Percentiles rank a stretch among this genome's conserved stretches.
These are phyloP conservation scores for Gossypium anomalum DNA, from an alignment of 345 rosid species.

Conservation along the genomic window DNA sequence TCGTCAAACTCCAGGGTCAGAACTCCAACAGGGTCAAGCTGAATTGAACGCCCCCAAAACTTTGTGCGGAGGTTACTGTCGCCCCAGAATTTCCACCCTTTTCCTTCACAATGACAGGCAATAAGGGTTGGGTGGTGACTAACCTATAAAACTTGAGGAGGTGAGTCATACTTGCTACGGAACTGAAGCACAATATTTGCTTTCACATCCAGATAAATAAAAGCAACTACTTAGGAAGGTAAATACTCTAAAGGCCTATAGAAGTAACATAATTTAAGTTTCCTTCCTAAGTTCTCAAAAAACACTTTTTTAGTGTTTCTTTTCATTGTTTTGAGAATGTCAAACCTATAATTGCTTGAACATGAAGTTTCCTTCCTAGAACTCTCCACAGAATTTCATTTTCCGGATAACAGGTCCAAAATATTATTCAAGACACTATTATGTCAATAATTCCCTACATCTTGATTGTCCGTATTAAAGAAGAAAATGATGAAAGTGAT, in stretches of 20 bases:
- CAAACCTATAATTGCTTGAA: neutral
- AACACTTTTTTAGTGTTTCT: neutral
- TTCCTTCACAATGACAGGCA: slow-evolving; percentile 97
- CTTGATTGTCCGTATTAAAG: neutral
- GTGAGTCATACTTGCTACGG: slow-evolving; percentile 10
- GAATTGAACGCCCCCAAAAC: slow-evolving; percentile 99
- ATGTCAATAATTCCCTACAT: neutral
- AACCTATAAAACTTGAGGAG: slow-evolving; percentile 48
- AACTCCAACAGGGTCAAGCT: slow-evolving; percentile 90
- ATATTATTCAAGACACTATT: neutral
- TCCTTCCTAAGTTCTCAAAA: neutral
- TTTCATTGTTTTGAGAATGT: neutral
- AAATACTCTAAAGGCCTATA: neutral
- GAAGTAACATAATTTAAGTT: neutral
- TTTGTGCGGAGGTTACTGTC: slow-evolving; percentile 87
- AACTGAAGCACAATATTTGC: neutral
- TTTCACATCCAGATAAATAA: neutral
- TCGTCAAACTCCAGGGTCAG: slow-evolving; percentile 89
- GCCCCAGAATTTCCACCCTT: slow-evolving; percentile 98
- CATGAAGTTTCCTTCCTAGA: neutral
- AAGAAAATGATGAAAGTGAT: neutral
- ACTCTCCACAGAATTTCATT: neutral
- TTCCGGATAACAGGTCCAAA: neutral
- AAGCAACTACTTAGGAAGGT: neutral
- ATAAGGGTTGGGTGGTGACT: slow-evolving; percentile 97